Base-by-base conservation (phyloP, 495 filamentous ascomycete genomes). In the Hyaloscypha hepaticicola region DNA sequence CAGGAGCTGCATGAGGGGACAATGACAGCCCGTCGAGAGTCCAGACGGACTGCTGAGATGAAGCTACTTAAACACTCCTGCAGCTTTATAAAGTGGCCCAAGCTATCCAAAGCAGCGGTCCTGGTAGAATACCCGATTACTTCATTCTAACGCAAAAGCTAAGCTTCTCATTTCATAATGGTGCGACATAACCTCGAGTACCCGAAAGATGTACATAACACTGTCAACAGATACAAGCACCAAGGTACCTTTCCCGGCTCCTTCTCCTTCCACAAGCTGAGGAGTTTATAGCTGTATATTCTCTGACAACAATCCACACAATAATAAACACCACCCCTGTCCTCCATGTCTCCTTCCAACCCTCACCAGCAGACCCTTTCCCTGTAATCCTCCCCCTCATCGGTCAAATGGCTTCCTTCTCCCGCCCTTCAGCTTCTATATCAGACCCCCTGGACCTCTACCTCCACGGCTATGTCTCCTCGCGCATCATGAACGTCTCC, bases 341-440 rank as follows among this genome's bases (percentile, higher is more conserved):
- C n/a, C 82, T 96, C 12, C 88, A 96, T 78, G 87, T 97, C 62
- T 92, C 92, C 61, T 96, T 96, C 83, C 81, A 78, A 31, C 67
- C 67, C 9, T 76, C 81, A 14, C 78, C 79, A 4, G 78, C 82
- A 0, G 84, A 87, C 57, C 87, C 87, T 8, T 92, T 92, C 68
- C 92, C 92, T 3, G 79, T 84, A 52, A 86, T 89, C 66, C 81
- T 97, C 0, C 93, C 93, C 51, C 92, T 96, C 88, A 91, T 96
- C 67, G 93, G 92, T 0, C 48, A 85, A 87, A 65, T 91, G 93
- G 87, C 90, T 83, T 26, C 90, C 85, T 45, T 95, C 87, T 70
- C 79, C 76, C 19, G 80, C 81, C 63, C 63, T 81, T 88, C 22
- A 70, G 82, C 85, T 14, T 26, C 24, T 11, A 64, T 70, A 11